Base-by-base conservation (phyloP, 306 rosid genomes). In the Cicer arietinum region DNA sequence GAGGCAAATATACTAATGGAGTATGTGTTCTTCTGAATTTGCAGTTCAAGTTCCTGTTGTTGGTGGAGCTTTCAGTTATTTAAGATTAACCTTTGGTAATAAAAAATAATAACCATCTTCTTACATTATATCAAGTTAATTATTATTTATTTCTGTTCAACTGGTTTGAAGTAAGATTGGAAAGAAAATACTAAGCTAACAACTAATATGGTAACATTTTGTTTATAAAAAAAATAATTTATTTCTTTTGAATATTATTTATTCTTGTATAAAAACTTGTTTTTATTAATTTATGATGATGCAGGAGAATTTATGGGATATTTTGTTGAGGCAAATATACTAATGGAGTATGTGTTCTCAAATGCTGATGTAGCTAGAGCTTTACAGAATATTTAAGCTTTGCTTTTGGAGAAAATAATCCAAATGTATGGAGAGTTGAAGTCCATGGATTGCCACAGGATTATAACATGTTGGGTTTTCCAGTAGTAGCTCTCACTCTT, bases 21-120 rank as follows among this genome's bases (percentile, higher is more conserved):
- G 84, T 94, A 94, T 85, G 98, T 94, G 20, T 74, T 94, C 75
- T 94, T 84, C 97, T 51, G 98, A 94, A 64, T 94, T 94, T 74
- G 85, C 98, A 5, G 96, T 94, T 71, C 96, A 94, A 78, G 86
- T 94, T 47, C 93, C 98, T 0, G 98, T 89, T 41, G 98, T 97
- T 9, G 98, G 98, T n/a, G 98, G 97, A 62, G 98, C 98, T 72
- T 94, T 94, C 83, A 91, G 98, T 73, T 94, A 94, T 65, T 79
- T 94, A 56, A 85, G 97, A 80, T 61, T 91, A 61, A 94, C 97
- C 44, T 91, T 94, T 61, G 98, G 98, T 94, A 87, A 52, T 25
- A 12, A 12, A 30, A 11, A 59, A 58, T 7, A 73, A 12, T 8
- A n/a, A n/a, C n/a, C 40, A 58, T 56, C 13, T 65, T 51, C 3